Conservation (phyloP, 1,139 yeast species). For the Kurtzmaniella natalensis region DNA sequence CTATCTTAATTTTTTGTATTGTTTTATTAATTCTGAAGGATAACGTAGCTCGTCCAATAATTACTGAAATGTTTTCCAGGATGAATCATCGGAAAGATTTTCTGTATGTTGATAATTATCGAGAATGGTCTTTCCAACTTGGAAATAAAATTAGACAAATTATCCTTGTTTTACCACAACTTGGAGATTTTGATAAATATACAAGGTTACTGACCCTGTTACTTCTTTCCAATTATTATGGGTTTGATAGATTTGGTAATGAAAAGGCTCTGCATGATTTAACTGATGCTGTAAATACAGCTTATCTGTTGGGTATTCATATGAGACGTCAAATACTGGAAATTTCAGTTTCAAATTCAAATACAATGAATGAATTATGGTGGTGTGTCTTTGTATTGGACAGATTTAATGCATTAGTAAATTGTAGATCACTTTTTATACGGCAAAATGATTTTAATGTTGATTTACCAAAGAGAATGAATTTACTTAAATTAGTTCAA, state of each 20-base stretch:
- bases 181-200: slow-evolving; percentile 37
- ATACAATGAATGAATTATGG: slow-evolving; percentile 29
- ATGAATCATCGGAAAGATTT: background rate
- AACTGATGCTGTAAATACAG: slow-evolving; percentile 26
- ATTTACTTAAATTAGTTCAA: slow-evolving; percentile 24
- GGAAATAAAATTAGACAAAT: slow-evolving; percentile 32
- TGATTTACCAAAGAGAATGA: slow-evolving; percentile 25
- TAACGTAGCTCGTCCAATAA: slow-evolving; percentile 23
- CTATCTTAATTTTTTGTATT: slow-evolving; percentile 25
- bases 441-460: slow-evolving; percentile 28
- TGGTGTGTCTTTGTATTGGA: slow-evolving; percentile 35
- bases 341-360: slow-evolving; percentile 13
- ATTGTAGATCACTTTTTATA: slow-evolving; percentile 22
- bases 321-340: slow-evolving; percentile 18
- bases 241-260: slow-evolving; percentile 27
- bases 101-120: slow-evolving; percentile 13
- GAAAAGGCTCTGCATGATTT: slow-evolving; percentile 36
- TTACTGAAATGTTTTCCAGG: slow-evolving; percentile 17
- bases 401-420: slow-evolving; percentile 27
- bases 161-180: slow-evolving; percentile 22
- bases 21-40: slow-evolving; percentile 27
- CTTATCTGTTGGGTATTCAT: slow-evolving; percentile 30
- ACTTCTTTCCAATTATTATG: slow-evolving; percentile 27
- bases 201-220: slow-evolving; percentile 24
- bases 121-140: slow-evolving; percentile 23